Evolutionary conservation across 2,329 filamentous ascomycete genomes (phyloP).

Genomic region (Hirsutella minnesotensis): DNA sequence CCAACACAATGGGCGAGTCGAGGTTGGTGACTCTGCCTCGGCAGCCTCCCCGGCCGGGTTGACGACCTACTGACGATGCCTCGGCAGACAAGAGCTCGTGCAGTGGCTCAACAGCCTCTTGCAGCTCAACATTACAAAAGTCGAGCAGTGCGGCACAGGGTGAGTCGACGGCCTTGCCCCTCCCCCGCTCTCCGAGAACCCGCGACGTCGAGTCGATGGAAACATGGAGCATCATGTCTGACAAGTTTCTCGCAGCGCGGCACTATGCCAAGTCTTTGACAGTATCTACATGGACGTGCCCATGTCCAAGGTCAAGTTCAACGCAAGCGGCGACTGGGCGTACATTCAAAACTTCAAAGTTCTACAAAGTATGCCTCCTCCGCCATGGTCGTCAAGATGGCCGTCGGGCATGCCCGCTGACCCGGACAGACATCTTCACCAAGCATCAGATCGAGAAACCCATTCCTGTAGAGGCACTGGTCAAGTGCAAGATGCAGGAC

Average conservation of each 20-base stretch:
- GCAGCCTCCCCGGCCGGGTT: not conserved
- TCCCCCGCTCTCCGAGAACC: conserved; percentile 4
- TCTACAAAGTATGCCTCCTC: conserved; percentile 64
- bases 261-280: conserved; percentile 94
- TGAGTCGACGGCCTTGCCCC: conserved; percentile 26
- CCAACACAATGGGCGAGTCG: conserved; percentile 30
- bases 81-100: conserved; percentile 78
- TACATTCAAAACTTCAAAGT: conserved; percentile 99
- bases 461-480: conserved; percentile 75
- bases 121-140: conserved; percentile 95
- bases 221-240: conserved; percentile 4
- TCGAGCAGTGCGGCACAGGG: conserved; percentile 98
- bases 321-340: conserved; percentile 91
- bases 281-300: conserved; percentile 94
- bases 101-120: conserved; percentile 96
- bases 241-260: conserved; percentile 51
- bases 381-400: too few relatives aligned
- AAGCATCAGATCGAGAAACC: conserved; percentile 83
- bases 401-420: too few relatives aligned
- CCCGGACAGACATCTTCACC: conserved; percentile 58
- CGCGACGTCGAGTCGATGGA: not conserved
- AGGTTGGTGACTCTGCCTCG: conserved; percentile 20
- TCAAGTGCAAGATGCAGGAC: conserved; percentile 99
- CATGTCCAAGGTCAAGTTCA: conserved; percentile 96
- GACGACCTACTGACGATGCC: not conserved